These are phyloP conservation scores for Yamadazyma sp. DNA, from an alignment of 805 yeast genomes.

Conservation along the genomic window DNA sequence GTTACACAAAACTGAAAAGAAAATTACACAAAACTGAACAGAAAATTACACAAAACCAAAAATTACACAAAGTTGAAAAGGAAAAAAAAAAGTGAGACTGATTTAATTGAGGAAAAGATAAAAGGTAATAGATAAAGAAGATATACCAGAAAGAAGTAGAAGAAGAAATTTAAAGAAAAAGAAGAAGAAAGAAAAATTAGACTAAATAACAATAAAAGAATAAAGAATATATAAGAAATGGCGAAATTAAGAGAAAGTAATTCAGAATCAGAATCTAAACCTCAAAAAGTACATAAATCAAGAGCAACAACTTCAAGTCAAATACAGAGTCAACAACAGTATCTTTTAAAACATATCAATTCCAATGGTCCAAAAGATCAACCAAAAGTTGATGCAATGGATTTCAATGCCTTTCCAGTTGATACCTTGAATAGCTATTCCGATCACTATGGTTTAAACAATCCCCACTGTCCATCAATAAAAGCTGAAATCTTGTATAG, in stretches of 20 bases:
- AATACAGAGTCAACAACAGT: conserved; percentile 69
- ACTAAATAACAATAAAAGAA: too few species aligned
- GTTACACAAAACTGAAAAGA: too few species aligned
- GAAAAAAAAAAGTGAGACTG: too few species aligned
- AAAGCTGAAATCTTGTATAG: conserved; percentile 70
- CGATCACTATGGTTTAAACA: conserved; percentile 51
- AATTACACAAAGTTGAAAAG: too few species aligned
- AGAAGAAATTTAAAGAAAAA: too few species aligned
- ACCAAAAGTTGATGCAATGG: conserved; percentile 55
- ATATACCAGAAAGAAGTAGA: too few species aligned
- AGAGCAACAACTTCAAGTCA: conserved; percentile 49
- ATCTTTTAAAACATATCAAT: conserved; percentile 62
- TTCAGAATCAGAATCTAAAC: conserved; percentile 33
- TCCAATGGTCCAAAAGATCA: conserved; percentile 68
- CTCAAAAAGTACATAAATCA: conserved; percentile 49
- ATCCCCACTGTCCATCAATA: conserved; percentile 60
- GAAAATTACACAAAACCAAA: too few species aligned
- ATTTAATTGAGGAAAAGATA: too few species aligned
- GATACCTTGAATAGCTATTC: conserved; percentile 69
- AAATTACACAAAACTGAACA: too few species aligned
- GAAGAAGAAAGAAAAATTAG: too few species aligned
- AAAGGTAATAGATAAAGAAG: too few species aligned
- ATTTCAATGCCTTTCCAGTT: conserved; percentile 63
- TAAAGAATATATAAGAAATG: too few species aligned
- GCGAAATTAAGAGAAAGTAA: conserved; percentile 29